Percentiles rank a stretch among this genome's conserved stretches.
phyloP scores from a whole-genome alignment of 2,329 filamentous ascomycete genomes.

The Penicillium brevicompactum region DNA sequence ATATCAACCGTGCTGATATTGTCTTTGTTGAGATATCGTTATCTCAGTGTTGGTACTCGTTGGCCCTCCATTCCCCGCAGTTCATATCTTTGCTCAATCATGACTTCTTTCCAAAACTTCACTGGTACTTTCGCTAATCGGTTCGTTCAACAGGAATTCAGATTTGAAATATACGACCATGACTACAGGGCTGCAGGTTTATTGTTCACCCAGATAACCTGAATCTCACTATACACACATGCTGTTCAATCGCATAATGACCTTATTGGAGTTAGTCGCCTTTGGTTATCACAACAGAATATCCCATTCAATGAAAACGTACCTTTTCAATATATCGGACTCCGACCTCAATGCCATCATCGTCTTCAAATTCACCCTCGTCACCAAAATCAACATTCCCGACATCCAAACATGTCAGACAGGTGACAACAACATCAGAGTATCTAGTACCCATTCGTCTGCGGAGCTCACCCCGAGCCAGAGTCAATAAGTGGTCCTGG shows the following conservation, averaged over 20 bases:
- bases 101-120: no score
- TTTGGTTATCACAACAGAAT: background rate
- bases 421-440: background rate
- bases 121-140: no score
- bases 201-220: no score
- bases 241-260: background rate
- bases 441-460: background rate
- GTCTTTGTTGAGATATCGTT: no score
- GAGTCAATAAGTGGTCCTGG: background rate
- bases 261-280: background rate
- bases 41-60: no score
- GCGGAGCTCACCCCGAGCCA: background rate
- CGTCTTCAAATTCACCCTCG: background rate
- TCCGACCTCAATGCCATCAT: background rate
- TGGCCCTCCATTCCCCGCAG: no score
- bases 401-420: background rate
- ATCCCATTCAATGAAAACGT: background rate
- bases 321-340: conserved; percentile 1
- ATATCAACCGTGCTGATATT: no score
- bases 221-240: background rate
- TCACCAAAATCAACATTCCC: background rate
- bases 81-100: no score
- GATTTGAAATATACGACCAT: no score
- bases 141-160: no score
- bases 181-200: no score